phyloP scores from a whole-genome alignment of 2,329 filamentous ascomycete species.

The Dactylonectria macrodidyma region DNA sequence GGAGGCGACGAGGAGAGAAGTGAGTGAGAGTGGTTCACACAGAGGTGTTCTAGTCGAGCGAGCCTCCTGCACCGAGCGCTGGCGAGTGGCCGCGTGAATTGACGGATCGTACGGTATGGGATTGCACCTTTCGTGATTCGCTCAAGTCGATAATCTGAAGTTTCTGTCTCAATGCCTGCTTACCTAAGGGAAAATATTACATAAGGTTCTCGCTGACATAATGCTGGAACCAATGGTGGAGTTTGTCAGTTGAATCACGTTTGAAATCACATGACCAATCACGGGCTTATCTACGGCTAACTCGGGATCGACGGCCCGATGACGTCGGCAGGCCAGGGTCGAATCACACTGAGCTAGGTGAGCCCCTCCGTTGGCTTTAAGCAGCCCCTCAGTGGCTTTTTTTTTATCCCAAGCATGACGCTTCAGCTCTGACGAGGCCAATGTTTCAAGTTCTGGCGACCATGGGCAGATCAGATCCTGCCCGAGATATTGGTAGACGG shows the following conservation, averaged over 20 bases:
- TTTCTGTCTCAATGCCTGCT: slow-evolving; percentile 41
- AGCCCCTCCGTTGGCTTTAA: slow-evolving; percentile 25
- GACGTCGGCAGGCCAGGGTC: slow-evolving; percentile 37
- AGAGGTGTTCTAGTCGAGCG: slow-evolving; percentile 18
- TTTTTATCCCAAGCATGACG: slow-evolving; percentile 33
- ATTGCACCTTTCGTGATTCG: slow-evolving; percentile 34
- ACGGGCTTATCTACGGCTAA: slow-evolving; percentile 5
- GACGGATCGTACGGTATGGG: slow-evolving; percentile 39
- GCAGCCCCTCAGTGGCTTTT: slow-evolving; percentile 39
- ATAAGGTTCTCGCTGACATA: slow-evolving; percentile 35
- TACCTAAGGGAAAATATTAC: slow-evolving; percentile 19
- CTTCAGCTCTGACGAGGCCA: slow-evolving; percentile 42
- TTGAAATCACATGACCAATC: slow-evolving; percentile 28
- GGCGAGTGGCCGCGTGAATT: slow-evolving; percentile 46
- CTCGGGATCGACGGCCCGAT: slow-evolving; percentile 34
- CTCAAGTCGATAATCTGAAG: slow-evolving; percentile 44
- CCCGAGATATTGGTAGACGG: slow-evolving; percentile 24
- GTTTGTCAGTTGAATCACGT: not conserved
- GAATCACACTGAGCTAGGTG: slow-evolving; percentile 4
- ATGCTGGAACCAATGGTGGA: not conserved
- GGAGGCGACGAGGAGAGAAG: not conserved
- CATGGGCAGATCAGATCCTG: slow-evolving; percentile 40
- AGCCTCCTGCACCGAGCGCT: slow-evolving; percentile 36
- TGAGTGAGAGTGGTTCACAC: not conserved
- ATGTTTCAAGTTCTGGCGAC: slow-evolving; percentile 41